A percentile compares a stretch with the other conserved stretches of the same genome.
Conservation (phyloP, 129 eudicot genomes). For the Rutidosis leptorrhynchoides region DNA sequence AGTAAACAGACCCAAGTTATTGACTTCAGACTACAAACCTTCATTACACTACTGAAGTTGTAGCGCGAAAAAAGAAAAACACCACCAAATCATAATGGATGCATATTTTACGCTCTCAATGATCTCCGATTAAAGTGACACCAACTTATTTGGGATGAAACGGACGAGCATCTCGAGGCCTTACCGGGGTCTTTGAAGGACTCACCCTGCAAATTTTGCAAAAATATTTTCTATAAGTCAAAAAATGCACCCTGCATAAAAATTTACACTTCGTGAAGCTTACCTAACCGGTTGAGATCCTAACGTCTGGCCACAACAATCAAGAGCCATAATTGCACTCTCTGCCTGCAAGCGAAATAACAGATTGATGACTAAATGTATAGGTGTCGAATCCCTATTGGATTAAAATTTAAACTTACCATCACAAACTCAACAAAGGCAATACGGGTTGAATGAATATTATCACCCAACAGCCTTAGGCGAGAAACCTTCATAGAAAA, state of each 20-base stretch:
- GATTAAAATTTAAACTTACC: constrained; percentile 32
- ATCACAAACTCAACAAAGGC: constrained; percentile 93
- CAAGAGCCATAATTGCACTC: constrained; percentile 86
- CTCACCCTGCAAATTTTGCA: constrained; percentile 64
- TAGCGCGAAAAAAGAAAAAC: constrained; percentile 9
- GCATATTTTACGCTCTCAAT: constrained; percentile 29
- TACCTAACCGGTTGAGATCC: constrained; percentile 90
- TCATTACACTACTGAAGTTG: constrained; percentile 21
- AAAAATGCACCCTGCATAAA: neutral
- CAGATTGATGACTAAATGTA: neutral
- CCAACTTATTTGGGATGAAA: constrained; percentile 37
- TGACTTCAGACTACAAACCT: constrained; percentile 29
- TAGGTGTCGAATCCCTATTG: neutral
- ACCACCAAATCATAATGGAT: constrained; percentile 30
- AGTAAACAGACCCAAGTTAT: constrained; percentile 23
- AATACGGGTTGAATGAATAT: constrained; percentile 89
- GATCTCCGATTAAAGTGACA: constrained; percentile 19
- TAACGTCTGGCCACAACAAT: constrained; percentile 82
- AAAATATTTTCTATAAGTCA: neutral
- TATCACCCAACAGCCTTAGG: constrained; percentile 95
- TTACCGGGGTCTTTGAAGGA: constrained; percentile 98
- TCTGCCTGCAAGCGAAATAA: constrained; percentile 57
- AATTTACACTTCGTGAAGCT: neutral
- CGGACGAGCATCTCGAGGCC: constrained; percentile 88
- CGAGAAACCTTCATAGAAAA: constrained; percentile 71